phyloP scores from a whole-genome alignment of 805 yeast genomes.

The Myxozyma monticola region DNA sequence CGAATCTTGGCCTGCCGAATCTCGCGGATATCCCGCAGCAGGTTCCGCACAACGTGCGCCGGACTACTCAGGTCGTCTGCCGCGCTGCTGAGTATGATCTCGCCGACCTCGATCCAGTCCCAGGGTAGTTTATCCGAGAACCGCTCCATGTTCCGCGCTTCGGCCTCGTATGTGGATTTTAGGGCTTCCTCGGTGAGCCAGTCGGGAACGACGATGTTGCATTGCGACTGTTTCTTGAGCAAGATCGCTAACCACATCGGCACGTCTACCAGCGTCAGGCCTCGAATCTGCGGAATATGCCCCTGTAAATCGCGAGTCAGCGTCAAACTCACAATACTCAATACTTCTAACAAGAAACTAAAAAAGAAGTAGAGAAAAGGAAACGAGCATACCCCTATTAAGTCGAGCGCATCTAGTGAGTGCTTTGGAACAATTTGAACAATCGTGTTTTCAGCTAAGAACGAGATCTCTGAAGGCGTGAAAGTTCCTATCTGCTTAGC shows the following conservation, averaged over 20 bases:
- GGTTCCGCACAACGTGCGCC: slow-evolving; percentile 64
- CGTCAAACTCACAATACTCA: not conserved
- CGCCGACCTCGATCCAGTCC: slow-evolving; percentile 84
- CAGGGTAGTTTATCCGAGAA: slow-evolving; percentile 72
- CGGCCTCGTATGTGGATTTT: slow-evolving; percentile 63
- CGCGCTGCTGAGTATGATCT: slow-evolving; percentile 64
- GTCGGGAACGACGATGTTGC: slow-evolving; percentile 79
- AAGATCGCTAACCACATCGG: slow-evolving; percentile 89
- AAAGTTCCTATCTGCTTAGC: slow-evolving; percentile 54
- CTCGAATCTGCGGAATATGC: slow-evolving; percentile 57
- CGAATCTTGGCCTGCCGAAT: slow-evolving; percentile 77
- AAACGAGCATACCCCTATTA: slow-evolving; percentile 57
- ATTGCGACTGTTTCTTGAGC: slow-evolving; percentile 78
- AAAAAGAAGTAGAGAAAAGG: slow-evolving; percentile 7
- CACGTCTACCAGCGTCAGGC: slow-evolving; percentile 66
- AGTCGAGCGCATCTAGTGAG: slow-evolving; percentile 59
- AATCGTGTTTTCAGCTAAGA: slow-evolving; percentile 77
- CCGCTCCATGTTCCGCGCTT: slow-evolving; percentile 53
- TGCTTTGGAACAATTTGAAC: slow-evolving; percentile 79
- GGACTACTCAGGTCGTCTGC: slow-evolving; percentile 77
- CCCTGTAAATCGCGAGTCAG: slow-evolving; percentile 37
- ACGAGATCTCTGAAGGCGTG: slow-evolving; percentile 75
- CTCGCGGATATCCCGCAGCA: slow-evolving; percentile 82
- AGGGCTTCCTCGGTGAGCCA: slow-evolving; percentile 70
- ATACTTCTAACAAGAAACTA: not conserved